Evolutionary conservation across 164 flowering plant species (phyloP), one percentile per base, ranked within the genome.

Genomic region (Chimonanthus praecox): DNA sequence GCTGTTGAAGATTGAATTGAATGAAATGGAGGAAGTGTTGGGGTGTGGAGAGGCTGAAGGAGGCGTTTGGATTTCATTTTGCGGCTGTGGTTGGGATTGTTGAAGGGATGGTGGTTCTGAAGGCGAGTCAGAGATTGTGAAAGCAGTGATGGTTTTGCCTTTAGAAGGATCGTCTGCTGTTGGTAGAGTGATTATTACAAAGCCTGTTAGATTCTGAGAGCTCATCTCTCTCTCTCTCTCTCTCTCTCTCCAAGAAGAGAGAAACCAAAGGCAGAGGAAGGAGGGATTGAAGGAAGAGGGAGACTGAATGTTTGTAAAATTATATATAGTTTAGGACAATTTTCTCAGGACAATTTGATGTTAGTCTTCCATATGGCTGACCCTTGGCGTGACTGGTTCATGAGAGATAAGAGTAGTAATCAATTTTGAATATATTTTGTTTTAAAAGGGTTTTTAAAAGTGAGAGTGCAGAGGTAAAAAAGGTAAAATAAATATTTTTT

Each of bases 91-190:
- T 6, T 64, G 51, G 16, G 64, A 9, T 61, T 60, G 6, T 49
- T 69, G 72, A 4, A 62, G 75, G 4, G 75, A 76, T 15, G 43
- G 74, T n/a, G 15, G 54, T 10, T 75, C 49, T 47, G 77, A 46
- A n/a, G 74, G 54, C 18, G 78, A 43, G 48, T 82, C 84, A 43
- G 87, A 78, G 71, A 87, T 72, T 4, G 92, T 82, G 69, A 84
- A 86, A 71, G 82, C 80, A 64, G 92, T 87, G 61, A 91, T 86
- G 78, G 96, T 89, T 84, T 91, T 91, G 74, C 96, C 93, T n/a
- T 79, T 51, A 54, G 89, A 89, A 67, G 92, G 93, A 66, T 91
- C 82, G 63, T 88, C 88, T 16, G 76, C 69, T 11, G 96, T 93
- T 20, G 96, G 96, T n/a, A 91, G 88, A 73, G 93, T 78, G 79